Conservation (phyloP, 2,329 filamentous ascomycete genomes). For the Nemania sp. region DNA sequence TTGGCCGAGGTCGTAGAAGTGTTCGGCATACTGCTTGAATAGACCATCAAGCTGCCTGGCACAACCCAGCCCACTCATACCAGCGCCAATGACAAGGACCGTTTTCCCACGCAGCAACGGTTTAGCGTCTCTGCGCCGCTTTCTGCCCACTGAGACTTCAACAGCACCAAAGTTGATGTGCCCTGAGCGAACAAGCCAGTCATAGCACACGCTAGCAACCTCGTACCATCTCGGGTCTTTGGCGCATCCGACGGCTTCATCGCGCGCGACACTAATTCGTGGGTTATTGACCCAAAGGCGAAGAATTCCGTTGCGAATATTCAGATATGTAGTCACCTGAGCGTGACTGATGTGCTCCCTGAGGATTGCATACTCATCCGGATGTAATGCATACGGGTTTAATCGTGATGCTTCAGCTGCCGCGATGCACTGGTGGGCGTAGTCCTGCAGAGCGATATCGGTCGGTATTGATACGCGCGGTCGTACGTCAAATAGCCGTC, state of each 20-base stretch:
- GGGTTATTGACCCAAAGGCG: slow-evolving; percentile 89
- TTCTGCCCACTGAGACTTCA: slow-evolving; percentile 61
- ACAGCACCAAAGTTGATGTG: slow-evolving; percentile 98
- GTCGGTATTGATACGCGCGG: slow-evolving; percentile 84
- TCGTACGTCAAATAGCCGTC: slow-evolving; percentile 60
- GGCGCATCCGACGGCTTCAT: slow-evolving; percentile 89
- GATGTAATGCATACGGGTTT: slow-evolving; percentile 86
- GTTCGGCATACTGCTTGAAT: slow-evolving; percentile 76
- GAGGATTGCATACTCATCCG: slow-evolving; percentile 80
- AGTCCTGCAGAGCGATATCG: slow-evolving; percentile 72
- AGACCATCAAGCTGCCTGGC: slow-evolving; percentile 89
- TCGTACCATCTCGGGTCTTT: slow-evolving; percentile 88
- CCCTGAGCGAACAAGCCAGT: slow-evolving; percentile 88
- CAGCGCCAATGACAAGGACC: slow-evolving; percentile 86
- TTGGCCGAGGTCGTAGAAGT: slow-evolving; percentile 67
- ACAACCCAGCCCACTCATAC: slow-evolving; percentile 91
- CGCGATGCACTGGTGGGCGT: slow-evolving; percentile 87
- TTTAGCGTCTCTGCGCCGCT: slow-evolving; percentile 46
- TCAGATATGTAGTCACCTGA: slow-evolving; percentile 93
- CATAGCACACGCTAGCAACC: slow-evolving; percentile 83
- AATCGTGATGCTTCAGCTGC: slow-evolving; percentile 89
- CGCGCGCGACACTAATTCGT: slow-evolving; percentile 75
- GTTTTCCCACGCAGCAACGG: slow-evolving; percentile 65
- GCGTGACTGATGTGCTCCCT: slow-evolving; percentile 80
- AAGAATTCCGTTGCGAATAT: slow-evolving; percentile 92